Base-by-base conservation (phyloP, 2,329 filamentous ascomycete species). In the Cladosporium sp. region DNA sequence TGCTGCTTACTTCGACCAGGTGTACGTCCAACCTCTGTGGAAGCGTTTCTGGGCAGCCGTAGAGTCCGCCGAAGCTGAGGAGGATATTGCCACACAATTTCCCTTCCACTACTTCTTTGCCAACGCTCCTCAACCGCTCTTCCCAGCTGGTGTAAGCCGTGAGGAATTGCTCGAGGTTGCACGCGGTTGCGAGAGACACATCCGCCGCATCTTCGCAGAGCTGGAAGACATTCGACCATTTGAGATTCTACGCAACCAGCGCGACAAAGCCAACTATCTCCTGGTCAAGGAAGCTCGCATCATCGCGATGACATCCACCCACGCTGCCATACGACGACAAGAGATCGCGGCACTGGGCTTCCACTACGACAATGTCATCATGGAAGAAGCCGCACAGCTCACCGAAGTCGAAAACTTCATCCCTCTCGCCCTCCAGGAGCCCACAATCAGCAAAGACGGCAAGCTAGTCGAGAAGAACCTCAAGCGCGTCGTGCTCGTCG, bases 301-400 rank as follows among this genome's bases (percentile, higher is more conserved):
- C 68, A 90, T 99, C 69, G 96, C 95, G 65, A 99, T 99, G 96
- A 99, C 95, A 21, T 96, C 93, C 4, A 99, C 96, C 0, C 95
- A 99, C 77, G 96, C 95, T 5, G 95, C 95, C 1, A 99, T 99
- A 85, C 88, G 93, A 67, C 85, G 94, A 68, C 88, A 92, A 68
- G 94, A 98, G 73, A 98, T 99, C 72, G 90, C 92, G 0, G 85
- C 87, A 18, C 85, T 98, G n/a, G 93, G 93, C 18, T 99, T 99
- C 79, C 92, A 92, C 71, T 99, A 99, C 73, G 93, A 98, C 81
- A 99, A 97, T 69, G 91, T 99, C 14, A 85, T 99, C 62, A 97
- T 99, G 91, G 95, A 99, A 81, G 95, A 99, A 83, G 94, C 95
- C 5, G 95, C 95, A 14, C 95, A 99, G 75, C 94, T 99, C 74